Evolutionary conservation across 257 asterid genomes (phyloP).

Genomic region (Penstemon eatonii): DNA sequence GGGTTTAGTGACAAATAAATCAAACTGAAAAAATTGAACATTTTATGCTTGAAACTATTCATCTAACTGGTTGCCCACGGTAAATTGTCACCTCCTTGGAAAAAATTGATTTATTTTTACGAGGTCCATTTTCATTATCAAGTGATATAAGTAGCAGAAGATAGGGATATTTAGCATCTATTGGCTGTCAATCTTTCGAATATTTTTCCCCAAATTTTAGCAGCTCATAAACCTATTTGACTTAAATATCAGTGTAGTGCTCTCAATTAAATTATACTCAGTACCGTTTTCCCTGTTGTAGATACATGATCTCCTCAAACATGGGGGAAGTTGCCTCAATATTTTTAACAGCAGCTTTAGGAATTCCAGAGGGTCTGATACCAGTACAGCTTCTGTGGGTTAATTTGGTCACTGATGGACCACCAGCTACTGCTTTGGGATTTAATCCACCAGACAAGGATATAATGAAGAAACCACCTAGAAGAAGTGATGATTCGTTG

Average conservation of each 20-base stretch:
- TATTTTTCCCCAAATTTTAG: background rate
- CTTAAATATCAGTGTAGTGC: background rate
- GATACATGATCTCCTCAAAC: conserved; percentile 98
- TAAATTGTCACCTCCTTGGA: background rate
- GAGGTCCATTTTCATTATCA: too few relatives aligned
- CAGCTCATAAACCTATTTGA: background rate
- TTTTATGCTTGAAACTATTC: background rate
- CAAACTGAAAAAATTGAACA: background rate
- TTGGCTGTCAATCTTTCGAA: too few relatives aligned
- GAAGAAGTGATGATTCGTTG: conserved; percentile 92
- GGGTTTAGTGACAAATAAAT: background rate
- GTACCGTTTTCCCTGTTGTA: conserved; percentile 26
- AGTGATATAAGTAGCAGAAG: too few relatives aligned
- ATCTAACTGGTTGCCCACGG: background rate
- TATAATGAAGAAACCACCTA: conserved; percentile 86
- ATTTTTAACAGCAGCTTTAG: conserved; percentile 91
- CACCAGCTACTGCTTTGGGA: conserved; percentile 99
- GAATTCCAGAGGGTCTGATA: conserved; percentile 96
- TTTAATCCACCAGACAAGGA: conserved; percentile 99
- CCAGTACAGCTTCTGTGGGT: conserved; percentile 99
- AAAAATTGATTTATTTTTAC: too few relatives aligned
- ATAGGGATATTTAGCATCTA: too few relatives aligned
- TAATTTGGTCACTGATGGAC: conserved; percentile 97
- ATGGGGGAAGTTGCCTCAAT: conserved; percentile 96
- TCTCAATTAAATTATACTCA: background rate